A percentile compares a stretch with the other conserved stretches of the same genome.
Evolutionary conservation across 257 asterid species (phyloP).

Genomic region (Solanum medicagineum): DNA sequence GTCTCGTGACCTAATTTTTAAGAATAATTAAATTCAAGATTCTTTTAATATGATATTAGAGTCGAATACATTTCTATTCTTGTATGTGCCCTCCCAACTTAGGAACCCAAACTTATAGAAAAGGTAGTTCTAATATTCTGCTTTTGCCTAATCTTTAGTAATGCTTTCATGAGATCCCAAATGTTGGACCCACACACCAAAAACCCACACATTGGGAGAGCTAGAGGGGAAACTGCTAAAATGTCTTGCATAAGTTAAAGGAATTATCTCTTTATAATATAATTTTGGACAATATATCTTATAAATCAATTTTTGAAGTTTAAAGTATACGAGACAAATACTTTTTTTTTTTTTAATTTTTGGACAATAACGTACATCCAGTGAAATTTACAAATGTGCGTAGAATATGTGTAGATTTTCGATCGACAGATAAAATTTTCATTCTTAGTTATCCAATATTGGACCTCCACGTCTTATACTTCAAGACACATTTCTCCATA

Average conservation of each 20-base stretch:
- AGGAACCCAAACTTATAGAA: neutral
- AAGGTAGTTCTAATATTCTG: neutral
- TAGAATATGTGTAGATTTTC: neutral
- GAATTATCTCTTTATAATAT: neutral
- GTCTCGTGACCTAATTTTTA: too few relatives aligned
- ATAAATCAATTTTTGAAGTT: neutral
- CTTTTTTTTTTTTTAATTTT: neutral
- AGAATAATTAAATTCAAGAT: too few relatives aligned
- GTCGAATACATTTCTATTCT: fast-evolving
- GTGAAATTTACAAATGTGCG: fast-evolving
- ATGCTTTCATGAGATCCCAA: neutral
- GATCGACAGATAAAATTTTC: too few relatives aligned
- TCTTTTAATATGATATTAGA: neutral
- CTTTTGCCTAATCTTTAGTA: neutral
- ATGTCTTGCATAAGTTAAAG: neutral
- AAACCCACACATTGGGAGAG: neutral
- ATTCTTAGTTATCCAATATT: neutral
- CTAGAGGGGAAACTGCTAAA: neutral
- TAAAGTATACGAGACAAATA: neutral
- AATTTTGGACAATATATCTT: neutral
- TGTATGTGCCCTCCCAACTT: neutral
- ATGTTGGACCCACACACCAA: neutral
- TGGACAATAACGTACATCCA: neutral
- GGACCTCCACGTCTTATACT: neutral
- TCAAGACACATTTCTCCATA: too few relatives aligned